Evolutionary conservation across 805 yeast genomes (phyloP), one percentile per base, ranked within the genome.

Genomic region (Metschnikowia rubicola): DNA sequence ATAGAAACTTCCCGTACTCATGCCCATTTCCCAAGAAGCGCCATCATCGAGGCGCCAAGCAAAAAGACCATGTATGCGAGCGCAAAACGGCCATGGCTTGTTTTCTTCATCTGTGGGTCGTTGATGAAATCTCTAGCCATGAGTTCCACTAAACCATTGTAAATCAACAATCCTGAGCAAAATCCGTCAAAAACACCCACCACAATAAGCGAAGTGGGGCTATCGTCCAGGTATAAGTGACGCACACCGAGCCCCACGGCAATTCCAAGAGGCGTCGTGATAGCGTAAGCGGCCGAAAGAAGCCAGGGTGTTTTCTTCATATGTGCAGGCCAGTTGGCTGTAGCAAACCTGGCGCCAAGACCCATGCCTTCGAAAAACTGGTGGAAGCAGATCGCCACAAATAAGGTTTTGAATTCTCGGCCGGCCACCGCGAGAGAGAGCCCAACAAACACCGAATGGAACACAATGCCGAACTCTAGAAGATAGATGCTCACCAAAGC

Each of bases 171-270:
- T 40, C 96, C 96, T 0, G 92, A 76, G 29, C 92, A 84, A 38
- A 88, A 71, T 1, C 91, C 71, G 60, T 88, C 94, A 55, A 86
- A 82, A 4, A 79, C 74, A 41, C 96, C 96, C 46, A 81, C 84
- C 2, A 86, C 74, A 46, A 85, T 78, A 44, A 83, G 69, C 2
- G 87, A 79, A 0, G 66, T 75, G 60, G 80, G 68, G 12, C 86
- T 77, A 10, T 75, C 79, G 35, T 86, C 81, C 35, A 77, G 73
- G 60, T 81, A 86, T 8, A 81, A 64, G 32, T 74, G 64, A 58
- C 91, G 78, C 4, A 85, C 87, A 37, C 90, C 90, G 32, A 88
- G 66, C 36, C 96, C 96, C 55, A 85, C 80, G 3, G 85, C 90
- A 55, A 85, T 78, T 3, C 92, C 85, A 39, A 85, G 68, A 1